Evolutionary conservation across 768 basidiomycete genomes (phyloP).

Genomic region (Suillus fuscotomentosus): DNA sequence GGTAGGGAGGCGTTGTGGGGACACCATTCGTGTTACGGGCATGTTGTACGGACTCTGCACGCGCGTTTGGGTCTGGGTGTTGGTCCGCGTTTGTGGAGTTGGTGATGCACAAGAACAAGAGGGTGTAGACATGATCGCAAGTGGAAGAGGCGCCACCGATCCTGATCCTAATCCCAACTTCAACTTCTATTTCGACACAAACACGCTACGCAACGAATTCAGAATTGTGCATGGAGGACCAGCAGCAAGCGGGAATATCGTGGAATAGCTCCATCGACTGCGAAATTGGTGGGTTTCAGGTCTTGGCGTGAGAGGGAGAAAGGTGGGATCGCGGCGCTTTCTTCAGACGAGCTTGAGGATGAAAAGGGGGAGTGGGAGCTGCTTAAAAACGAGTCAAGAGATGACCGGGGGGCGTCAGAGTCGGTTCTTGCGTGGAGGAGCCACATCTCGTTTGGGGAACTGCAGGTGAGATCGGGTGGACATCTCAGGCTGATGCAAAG

Average conservation of each 20-base stretch:
- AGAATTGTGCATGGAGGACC: conserved; percentile 19
- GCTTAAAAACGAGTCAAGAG: conserved; percentile 19
- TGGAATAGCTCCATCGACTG: conserved; percentile 69
- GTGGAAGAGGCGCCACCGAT: background rate
- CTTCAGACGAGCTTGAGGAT: background rate
- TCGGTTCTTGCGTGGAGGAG: conserved; percentile 25
- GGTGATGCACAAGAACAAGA: background rate
- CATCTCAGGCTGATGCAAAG: conserved; percentile 7
- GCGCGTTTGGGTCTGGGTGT: background rate
- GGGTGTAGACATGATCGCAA: conserved; percentile 5
- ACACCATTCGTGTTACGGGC: background rate
- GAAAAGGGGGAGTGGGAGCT: background rate
- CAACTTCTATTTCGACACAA: conserved; percentile 16
- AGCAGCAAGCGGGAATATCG: conserved; percentile 30
- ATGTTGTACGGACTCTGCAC: background rate
- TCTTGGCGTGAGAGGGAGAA: conserved; percentile 9
- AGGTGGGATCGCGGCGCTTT: conserved; percentile 8
- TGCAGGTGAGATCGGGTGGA: conserved; percentile 1
- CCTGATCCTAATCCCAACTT: background rate
- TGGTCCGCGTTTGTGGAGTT: background rate
- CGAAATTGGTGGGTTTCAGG: conserved; percentile 34
- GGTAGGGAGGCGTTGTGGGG: background rate
- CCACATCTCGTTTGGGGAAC: conserved; percentile 12
- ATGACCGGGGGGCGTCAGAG: conserved; percentile 28
- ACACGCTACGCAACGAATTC: conserved; percentile 37